phyloP scores from a whole-genome alignment of 352 stramenopile species.

The Phytophthora boehmeriae region DNA sequence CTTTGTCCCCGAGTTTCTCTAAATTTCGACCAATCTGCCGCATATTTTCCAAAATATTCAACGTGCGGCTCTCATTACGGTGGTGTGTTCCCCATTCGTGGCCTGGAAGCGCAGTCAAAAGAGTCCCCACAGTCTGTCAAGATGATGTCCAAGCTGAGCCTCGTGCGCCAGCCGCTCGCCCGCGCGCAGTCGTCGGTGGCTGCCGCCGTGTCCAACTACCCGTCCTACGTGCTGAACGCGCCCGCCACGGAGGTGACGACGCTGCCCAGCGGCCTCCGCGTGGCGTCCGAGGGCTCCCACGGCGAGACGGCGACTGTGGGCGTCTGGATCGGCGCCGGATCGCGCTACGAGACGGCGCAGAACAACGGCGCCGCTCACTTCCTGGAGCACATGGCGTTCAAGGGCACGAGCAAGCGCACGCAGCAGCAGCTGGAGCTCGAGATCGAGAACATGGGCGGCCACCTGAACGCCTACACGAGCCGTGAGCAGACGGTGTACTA shows the following conservation, averaged over 20 bases:
- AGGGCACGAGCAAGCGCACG: constrained; percentile 97
- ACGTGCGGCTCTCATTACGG: constrained; percentile 34
- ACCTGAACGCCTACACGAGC: constrained; percentile 99
- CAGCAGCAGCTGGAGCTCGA: constrained; percentile 99
- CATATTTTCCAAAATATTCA: constrained; percentile 27
- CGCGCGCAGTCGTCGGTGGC: constrained; percentile 77
- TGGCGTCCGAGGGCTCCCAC: constrained; percentile 97
- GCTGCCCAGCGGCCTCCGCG: constrained; percentile 95
- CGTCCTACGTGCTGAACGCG: constrained; percentile 92
- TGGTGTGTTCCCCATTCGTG: constrained; percentile 48
- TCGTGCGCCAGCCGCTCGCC: constrained; percentile 59
- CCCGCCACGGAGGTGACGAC: constrained; percentile 97
- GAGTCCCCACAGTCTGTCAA: constrained; percentile 10
- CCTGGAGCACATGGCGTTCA: constrained; percentile 99
- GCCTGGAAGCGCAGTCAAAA: constrained; percentile 30
- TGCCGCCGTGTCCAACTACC: constrained; percentile 77
- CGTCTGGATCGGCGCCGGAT: constrained; percentile 97
- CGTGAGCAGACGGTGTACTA: constrained; percentile 99
- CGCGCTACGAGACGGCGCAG: constrained; percentile 97
- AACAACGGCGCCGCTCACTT: constrained; percentile 99
- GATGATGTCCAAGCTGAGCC: constrained; percentile 74
- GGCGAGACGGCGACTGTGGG: constrained; percentile 98
- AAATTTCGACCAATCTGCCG: constrained; percentile 8
- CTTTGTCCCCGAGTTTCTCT: constrained; percentile 21
- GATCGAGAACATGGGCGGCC: constrained; percentile 99